Conservation (phyloP, 257 asterid genomes). For the Plectranthus barbatus region DNA sequence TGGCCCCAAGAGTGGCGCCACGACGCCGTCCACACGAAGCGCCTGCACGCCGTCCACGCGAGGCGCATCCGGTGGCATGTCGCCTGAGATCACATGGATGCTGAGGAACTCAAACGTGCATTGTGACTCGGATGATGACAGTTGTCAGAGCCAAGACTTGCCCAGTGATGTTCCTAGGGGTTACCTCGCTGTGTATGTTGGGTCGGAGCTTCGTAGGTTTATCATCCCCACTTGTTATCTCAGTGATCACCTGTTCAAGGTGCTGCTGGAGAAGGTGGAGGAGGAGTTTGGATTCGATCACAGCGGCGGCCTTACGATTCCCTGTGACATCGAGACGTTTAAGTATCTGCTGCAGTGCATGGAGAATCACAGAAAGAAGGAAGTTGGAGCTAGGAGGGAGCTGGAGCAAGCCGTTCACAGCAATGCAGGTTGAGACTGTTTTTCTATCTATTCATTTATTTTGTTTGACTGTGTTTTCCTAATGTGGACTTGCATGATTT, state of each 20-base stretch:
- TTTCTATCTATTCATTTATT: too few relatives aligned
- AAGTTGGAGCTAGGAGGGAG: too few relatives aligned
- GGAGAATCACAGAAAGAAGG: constrained; percentile 29
- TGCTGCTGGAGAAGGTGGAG: constrained; percentile 47
- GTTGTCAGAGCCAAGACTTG: constrained; percentile 40
- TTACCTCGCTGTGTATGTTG: constrained; percentile 50
- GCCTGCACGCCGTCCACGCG: neutral
- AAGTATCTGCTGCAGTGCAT: constrained; percentile 46
- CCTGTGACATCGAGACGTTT: constrained; percentile 57
- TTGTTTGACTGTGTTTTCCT: too few relatives aligned
- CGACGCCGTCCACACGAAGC: neutral
- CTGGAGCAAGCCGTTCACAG: too few relatives aligned
- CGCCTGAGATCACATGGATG: constrained; percentile 40
- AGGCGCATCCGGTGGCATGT: constrained; percentile 33
- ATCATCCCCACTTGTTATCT: constrained; percentile 49
- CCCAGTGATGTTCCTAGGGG: constrained; percentile 49
- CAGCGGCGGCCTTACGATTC: constrained; percentile 45
- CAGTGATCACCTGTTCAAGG: constrained; percentile 41
- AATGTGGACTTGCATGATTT: too few relatives aligned
- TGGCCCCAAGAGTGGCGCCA: constrained; percentile 25
- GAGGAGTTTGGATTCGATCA: constrained; percentile 57
- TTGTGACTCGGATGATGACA: constrained; percentile 56
- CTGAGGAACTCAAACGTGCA: constrained; percentile 21
- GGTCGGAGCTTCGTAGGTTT: constrained; percentile 47
- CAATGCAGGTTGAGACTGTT: too few relatives aligned